These are phyloP conservation scores for Spathaspora sp. DNA, from an alignment of 1,139 yeast species.

Conservation along the genomic window DNA sequence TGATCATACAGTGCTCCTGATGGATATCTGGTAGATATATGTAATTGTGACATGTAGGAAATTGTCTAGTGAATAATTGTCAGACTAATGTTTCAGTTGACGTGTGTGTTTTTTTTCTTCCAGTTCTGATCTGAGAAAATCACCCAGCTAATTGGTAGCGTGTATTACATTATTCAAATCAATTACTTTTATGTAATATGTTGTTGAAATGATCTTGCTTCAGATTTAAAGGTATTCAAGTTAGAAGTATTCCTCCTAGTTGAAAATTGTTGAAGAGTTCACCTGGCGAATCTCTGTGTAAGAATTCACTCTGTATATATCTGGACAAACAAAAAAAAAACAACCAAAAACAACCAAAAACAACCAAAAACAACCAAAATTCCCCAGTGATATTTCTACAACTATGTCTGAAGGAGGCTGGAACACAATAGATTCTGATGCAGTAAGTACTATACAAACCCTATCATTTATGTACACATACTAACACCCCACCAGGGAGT, in stretches of 20 bases:
- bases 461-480: background rate
- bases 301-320: too few species aligned
- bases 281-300: background rate
- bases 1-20: constrained; percentile 34
- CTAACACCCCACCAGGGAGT: constrained; percentile 46
- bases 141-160: background rate
- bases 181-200: too few species aligned
- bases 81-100: too few species aligned
- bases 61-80: background rate
- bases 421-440: constrained; percentile 75
- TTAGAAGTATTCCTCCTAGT: too few species aligned
- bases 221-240: too few species aligned
- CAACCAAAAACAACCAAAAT: background rate
- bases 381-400: background rate
- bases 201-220: too few species aligned
- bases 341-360: too few species aligned
- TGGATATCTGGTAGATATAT: constrained; percentile 10
- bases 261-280: too few species aligned
- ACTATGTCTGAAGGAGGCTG: constrained; percentile 38
- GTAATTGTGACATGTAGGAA: constrained; percentile 2
- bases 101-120: too few species aligned
- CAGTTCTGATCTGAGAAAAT: background rate
- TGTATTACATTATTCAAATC: too few species aligned
- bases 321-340: background rate
- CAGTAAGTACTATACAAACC: constrained; percentile 33